Evolutionary conservation across 2,329 filamentous ascomycete genomes (phyloP).

Genomic region (Trichophyton equinum): DNA sequence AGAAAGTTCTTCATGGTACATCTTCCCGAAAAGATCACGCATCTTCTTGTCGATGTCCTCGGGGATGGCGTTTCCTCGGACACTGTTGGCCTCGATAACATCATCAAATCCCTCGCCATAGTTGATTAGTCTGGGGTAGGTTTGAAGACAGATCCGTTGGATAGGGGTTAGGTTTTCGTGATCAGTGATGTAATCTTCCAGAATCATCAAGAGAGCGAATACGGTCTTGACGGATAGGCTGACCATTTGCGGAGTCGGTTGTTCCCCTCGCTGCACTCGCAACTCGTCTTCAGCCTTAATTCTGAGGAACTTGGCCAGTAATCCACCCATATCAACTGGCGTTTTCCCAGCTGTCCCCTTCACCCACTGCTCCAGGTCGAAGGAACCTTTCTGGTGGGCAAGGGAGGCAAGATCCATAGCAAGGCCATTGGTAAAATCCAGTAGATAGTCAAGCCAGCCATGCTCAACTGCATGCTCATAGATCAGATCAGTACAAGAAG

Average conservation of each 20-base stretch:
- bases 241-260: conserved; percentile 53
- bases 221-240: conserved; percentile 78
- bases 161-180: conserved; percentile 64
- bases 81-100: conserved; percentile 74
- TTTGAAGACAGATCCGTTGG: conserved; percentile 78
- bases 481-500: conserved; percentile 54
- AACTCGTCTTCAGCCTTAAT: conserved; percentile 77
- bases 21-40: conserved; percentile 95
- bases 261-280: conserved; percentile 56
- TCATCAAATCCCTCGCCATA: conserved; percentile 88
- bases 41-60: conserved; percentile 73
- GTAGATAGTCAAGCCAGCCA: conserved; percentile 70
- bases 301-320: conserved; percentile 66
- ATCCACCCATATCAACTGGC: conserved; percentile 53
- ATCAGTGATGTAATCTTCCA: conserved; percentile 52
- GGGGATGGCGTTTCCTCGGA: conserved; percentile 68
- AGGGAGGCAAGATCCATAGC: conserved; percentile 76
- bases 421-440: conserved; percentile 68
- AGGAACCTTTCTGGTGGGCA: conserved; percentile 66
- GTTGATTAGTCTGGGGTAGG: conserved; percentile 89
- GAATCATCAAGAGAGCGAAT: conserved; percentile 62
- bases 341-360: conserved; percentile 54
- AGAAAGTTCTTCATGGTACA: conserved; percentile 86
- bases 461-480: conserved; percentile 71
- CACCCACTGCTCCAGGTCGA: conserved; percentile 73